These are phyloP conservation scores for Boletus tylopilopsis DNA, from an alignment of 768 basidiomycete species.

Conservation along the genomic window DNA sequence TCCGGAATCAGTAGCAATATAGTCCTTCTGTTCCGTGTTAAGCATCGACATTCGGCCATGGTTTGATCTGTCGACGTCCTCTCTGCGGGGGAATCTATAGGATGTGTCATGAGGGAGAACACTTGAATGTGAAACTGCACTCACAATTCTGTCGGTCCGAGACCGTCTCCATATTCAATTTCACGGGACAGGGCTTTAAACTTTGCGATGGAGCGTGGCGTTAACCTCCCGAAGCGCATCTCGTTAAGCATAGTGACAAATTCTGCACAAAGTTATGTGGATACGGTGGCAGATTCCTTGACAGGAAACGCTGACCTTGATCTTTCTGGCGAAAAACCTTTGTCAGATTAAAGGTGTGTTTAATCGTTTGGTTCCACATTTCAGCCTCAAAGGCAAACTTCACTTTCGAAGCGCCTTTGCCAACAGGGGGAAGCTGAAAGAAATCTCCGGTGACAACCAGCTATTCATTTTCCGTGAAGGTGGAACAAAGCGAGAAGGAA, in stretches of 20 bases:
- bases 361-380: constrained; percentile 68
- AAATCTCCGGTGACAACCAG: constrained; percentile 95
- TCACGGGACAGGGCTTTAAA: constrained; percentile 69
- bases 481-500: not conserved
- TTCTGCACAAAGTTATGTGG: constrained; percentile 41
- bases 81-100: constrained; percentile 83
- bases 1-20: constrained; percentile 62
- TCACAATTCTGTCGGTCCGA: constrained; percentile 89
- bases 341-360: constrained; percentile 86
- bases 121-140: constrained; percentile 20
- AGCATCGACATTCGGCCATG: constrained; percentile 59
- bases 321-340: constrained; percentile 96
- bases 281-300: not conserved
- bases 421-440: constrained; percentile 95
- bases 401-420: constrained; percentile 51
- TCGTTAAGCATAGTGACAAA: constrained; percentile 98
- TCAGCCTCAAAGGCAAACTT: constrained; percentile 93
- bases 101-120: not conserved
- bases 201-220: constrained; percentile 56
- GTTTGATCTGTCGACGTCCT: constrained; percentile 91
- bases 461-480: constrained; percentile 34
- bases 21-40: constrained; percentile 49
- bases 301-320: constrained; percentile 51
- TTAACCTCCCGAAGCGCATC: constrained; percentile 87
- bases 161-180: constrained; percentile 74